These are phyloP conservation scores for Fusarium staphyleae DNA, from an alignment of 2,329 filamentous ascomycete species.

Conservation along the genomic window DNA sequence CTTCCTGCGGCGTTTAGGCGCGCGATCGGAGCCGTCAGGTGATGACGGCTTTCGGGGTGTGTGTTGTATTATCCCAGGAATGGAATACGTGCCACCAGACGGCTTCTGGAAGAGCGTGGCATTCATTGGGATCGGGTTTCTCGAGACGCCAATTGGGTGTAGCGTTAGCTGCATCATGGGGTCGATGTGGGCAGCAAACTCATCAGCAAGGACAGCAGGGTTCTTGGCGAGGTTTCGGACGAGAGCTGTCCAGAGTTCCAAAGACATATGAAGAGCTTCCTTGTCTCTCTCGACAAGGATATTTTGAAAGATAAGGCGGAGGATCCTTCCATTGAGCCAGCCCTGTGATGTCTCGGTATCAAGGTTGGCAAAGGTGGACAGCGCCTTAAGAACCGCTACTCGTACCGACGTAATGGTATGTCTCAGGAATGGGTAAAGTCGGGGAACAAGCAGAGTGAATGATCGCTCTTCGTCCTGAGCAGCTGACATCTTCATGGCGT, in stretches of 20 bases:
- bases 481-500: constrained; percentile 92
- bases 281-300: constrained; percentile 91
- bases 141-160: constrained; percentile 89
- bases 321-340: constrained; percentile 90
- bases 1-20: constrained; percentile 79
- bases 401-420: constrained; percentile 98
- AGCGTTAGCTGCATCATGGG: constrained; percentile 85
- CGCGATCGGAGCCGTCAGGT: constrained; percentile 64
- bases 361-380: constrained; percentile 91
- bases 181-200: constrained; percentile 78
- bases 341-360: constrained; percentile 80
- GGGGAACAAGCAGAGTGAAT: constrained; percentile 89
- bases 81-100: constrained; percentile 82
- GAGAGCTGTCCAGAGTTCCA: constrained; percentile 86
- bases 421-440: constrained; percentile 92
- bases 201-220: constrained; percentile 69
- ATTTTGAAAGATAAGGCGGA: constrained; percentile 93
- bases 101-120: constrained; percentile 88
- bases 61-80: constrained; percentile 54
- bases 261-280: constrained; percentile 79
- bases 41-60: constrained; percentile 58
- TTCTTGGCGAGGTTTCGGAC: constrained; percentile 72
- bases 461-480: constrained; percentile 83
- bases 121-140: constrained; percentile 93
- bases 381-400: constrained; percentile 87